Evolutionary conservation across 2,329 filamentous ascomycete species (phyloP).

Genomic region (Emydomyces testavorans): DNA sequence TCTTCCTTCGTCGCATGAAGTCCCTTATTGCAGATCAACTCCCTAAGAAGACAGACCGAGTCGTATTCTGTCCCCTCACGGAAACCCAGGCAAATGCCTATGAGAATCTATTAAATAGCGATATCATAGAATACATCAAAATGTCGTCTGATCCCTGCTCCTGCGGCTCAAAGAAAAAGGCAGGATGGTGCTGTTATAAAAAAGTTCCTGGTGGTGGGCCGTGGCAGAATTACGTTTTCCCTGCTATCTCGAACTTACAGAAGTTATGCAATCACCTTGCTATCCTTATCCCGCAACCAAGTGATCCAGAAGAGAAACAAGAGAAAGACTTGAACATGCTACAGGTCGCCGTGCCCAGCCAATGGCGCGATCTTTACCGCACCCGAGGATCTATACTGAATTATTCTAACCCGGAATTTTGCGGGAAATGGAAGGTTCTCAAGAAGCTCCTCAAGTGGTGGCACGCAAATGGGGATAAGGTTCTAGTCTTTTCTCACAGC

Average conservation of each 20-base stretch:
- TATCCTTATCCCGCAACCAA: constrained; percentile 60
- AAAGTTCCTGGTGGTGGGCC: constrained; percentile 49
- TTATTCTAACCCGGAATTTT: constrained; percentile 78
- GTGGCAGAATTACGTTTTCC: constrained; percentile 74
- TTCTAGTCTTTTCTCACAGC: constrained; percentile 87
- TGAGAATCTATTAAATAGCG: constrained; percentile 63
- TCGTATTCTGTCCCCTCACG: constrained; percentile 89
- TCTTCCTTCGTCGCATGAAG: constrained; percentile 90
- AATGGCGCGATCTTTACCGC: constrained; percentile 62
- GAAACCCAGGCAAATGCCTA: constrained; percentile 72
- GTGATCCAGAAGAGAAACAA: constrained; percentile 59
- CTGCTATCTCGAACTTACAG: constrained; percentile 67
- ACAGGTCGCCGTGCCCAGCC: constrained; percentile 59
- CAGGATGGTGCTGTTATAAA: constrained; percentile 70
- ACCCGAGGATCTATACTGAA: constrained; percentile 68
- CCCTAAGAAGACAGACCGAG: constrained; percentile 85
- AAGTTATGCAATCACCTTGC: constrained; percentile 91
- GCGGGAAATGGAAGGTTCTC: constrained; percentile 91
- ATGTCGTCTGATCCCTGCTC: constrained; percentile 55
- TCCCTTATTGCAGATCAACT: constrained; percentile 81
- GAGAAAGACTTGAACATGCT: constrained; percentile 65
- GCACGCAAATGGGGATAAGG: constrained; percentile 83
- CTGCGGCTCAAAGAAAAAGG: constrained; percentile 57
- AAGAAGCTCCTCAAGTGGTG: constrained; percentile 80
- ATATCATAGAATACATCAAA: constrained; percentile 58